Evolutionary conservation across 805 yeast species (phyloP).

Genomic region (Teunomyces kruisii): DNA sequence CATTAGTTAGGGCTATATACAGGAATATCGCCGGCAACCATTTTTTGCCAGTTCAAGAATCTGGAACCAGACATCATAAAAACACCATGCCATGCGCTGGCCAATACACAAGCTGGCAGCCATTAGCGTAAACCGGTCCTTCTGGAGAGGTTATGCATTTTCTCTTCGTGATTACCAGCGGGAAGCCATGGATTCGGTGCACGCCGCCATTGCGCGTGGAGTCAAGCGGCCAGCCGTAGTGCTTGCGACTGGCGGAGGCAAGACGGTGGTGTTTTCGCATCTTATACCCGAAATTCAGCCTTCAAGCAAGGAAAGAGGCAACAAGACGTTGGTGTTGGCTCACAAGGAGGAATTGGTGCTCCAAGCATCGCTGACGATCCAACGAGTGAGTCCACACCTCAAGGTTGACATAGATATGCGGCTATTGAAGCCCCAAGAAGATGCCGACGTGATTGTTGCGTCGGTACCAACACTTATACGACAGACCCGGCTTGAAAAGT

Average conservation of each 20-base stretch:
- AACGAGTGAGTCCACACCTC: conserved; percentile 47
- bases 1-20: no score
- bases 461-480: conserved; percentile 68
- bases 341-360: conserved; percentile 77
- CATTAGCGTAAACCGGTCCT: background rate
- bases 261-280: conserved; percentile 74
- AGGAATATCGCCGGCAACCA: no score
- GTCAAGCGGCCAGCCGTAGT: conserved; percentile 70
- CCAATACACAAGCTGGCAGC: background rate
- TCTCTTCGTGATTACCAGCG: conserved; percentile 58
- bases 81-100: background rate
- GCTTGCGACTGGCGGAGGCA: conserved; percentile 93
- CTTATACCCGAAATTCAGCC: conserved; percentile 48
- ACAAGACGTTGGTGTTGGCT: conserved; percentile 61
- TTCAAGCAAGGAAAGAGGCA: conserved; percentile 22
- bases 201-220: conserved; percentile 47
- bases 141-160: background rate
- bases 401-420: conserved; percentile 74
- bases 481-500: conserved; percentile 46
- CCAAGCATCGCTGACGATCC: conserved; percentile 62
- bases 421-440: conserved; percentile 36
- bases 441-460: conserved; percentile 69
- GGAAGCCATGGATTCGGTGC: conserved; percentile 62
- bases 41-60: no score
- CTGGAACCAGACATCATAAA: no score